Conservation (phyloP, 441 rosid species). For the Pelargonium myrrhifolium region DNA sequence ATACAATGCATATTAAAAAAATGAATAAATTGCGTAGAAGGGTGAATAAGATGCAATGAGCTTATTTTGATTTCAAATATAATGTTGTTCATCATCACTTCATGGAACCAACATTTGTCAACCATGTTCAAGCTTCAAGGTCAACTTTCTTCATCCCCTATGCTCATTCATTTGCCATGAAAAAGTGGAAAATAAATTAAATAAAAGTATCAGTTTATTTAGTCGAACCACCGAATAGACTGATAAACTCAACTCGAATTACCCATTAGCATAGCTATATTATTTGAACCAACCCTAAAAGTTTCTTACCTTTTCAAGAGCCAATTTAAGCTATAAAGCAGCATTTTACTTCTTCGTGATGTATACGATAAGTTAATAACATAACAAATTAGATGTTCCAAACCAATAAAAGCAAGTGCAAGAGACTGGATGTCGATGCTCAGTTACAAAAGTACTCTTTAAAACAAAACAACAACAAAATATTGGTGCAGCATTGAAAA, state of each 20-base stretch:
- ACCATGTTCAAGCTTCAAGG: background rate
- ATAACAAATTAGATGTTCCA: no score
- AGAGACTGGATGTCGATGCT: no score
- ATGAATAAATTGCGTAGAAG: background rate
- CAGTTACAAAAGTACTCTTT: no score
- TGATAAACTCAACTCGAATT: background rate
- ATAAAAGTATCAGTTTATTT: background rate
- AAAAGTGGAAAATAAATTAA: background rate
- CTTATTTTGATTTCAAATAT: background rate
- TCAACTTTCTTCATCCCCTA: background rate
- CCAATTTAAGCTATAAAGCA: background rate
- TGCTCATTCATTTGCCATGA: background rate
- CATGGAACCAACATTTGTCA: background rate
- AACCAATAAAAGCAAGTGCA: no score
- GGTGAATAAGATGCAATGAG: background rate
- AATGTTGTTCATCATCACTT: background rate
- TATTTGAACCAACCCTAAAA: background rate
- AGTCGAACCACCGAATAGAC: background rate
- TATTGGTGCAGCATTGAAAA: no score
- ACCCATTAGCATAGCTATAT: background rate
- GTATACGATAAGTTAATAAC: no score
- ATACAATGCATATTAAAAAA: background rate
- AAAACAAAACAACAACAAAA: no score
- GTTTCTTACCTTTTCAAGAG: background rate
- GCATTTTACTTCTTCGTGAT: no score